These are phyloP conservation scores for Fusarium sp. DNA, from an alignment of 2,329 filamentous ascomycete genomes.

Conservation along the genomic window DNA sequence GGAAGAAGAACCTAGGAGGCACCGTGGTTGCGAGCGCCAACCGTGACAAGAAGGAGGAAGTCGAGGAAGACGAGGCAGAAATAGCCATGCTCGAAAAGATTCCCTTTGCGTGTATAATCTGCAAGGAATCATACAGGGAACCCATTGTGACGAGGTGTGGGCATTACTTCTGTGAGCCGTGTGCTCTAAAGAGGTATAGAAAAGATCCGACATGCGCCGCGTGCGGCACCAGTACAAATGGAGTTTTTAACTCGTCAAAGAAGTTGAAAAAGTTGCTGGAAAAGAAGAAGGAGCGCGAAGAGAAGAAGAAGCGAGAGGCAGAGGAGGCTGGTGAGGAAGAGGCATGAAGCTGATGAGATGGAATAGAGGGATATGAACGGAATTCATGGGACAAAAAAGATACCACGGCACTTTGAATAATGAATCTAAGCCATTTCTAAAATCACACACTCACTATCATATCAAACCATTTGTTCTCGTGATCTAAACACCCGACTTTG, in stretches of 20 bases:
- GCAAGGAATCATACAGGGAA: conserved; percentile 79
- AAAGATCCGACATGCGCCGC: conserved; percentile 89
- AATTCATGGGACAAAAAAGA: conserved; percentile 9
- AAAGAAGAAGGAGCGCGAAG: conserved; percentile 73
- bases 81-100: conserved; percentile 83
- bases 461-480: conserved; percentile 5
- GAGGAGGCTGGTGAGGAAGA: conserved; percentile 64
- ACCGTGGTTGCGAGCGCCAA: conserved; percentile 73
- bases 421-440: conserved; percentile 1
- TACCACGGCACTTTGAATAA: conserved; percentile 9
- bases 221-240: conserved; percentile 86
- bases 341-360: conserved; percentile 44
- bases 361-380: conserved; percentile 42
- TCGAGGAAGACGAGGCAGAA: conserved; percentile 66
- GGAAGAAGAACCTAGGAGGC: conserved; percentile 71
- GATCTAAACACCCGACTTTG: conserved; percentile 21
- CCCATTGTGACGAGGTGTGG: conserved; percentile 91
- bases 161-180: conserved; percentile 95
- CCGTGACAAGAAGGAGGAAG: conserved; percentile 50
- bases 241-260: conserved; percentile 91
- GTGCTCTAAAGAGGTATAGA: conserved; percentile 86
- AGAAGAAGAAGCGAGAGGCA: conserved; percentile 66
- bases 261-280: conserved; percentile 84
- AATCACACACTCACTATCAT: not conserved
- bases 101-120: conserved; percentile 91